phyloP scores from a whole-genome alignment of 768 basidiomycete genomes.

The Collybia sordida region DNA sequence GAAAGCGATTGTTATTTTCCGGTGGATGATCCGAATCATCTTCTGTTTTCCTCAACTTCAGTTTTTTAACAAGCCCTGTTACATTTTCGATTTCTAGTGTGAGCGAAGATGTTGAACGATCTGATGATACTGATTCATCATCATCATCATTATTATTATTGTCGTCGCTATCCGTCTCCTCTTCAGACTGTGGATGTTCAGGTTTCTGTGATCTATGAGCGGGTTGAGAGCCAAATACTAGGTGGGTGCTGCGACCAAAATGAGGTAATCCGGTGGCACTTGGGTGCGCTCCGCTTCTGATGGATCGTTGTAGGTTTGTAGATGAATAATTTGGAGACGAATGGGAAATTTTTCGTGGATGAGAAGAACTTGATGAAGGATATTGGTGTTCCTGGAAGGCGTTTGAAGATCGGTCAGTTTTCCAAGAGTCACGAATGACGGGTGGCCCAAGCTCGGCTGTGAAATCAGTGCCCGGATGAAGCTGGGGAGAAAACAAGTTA shows the following conservation, averaged over 20 bases:
- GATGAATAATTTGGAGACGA: not conserved
- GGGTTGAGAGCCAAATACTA: conserved; percentile 24
- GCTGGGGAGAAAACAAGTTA: conserved; percentile 31
- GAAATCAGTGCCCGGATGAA: conserved; percentile 63
- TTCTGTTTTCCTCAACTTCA: conserved; percentile 34
- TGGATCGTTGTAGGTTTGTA: not conserved
- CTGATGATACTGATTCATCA: conserved; percentile 22
- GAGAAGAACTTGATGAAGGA: not conserved
- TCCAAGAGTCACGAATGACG: conserved; percentile 68
- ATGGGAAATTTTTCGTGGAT: not conserved
- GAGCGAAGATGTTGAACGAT: conserved; percentile 28
- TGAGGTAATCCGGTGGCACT: not conserved
- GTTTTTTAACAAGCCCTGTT: conserved; percentile 33
- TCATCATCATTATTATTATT: conserved; percentile 22
- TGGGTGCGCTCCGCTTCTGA: not conserved
- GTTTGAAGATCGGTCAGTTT: conserved; percentile 15
- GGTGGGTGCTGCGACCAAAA: conserved; percentile 26
- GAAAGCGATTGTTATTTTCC: conserved; percentile 51
- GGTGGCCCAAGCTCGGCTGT: conserved; percentile 62
- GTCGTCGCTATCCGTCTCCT: conserved; percentile 5
- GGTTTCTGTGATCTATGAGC: conserved; percentile 8
- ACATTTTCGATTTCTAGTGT: conserved; percentile 32
- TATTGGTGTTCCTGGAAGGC: conserved; percentile 1
- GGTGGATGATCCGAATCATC: conserved; percentile 17
- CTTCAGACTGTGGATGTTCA: conserved; percentile 8